Evolutionary conservation across 1,139 yeast genomes (phyloP).

Genomic region (Diutina siamensis): DNA sequence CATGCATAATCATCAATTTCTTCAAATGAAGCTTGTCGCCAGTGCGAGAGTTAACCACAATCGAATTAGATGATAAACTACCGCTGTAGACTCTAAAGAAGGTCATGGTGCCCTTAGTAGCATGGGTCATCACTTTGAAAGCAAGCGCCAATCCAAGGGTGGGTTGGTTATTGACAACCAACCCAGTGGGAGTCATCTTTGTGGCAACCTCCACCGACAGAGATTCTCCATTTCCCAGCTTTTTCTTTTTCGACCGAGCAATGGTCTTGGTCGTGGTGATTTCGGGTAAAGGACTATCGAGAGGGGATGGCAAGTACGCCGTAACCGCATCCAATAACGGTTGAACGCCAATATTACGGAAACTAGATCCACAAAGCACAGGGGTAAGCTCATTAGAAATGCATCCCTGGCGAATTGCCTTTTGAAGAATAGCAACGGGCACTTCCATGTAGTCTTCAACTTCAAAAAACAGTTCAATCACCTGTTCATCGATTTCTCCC

Average conservation of each 20-base stretch:
- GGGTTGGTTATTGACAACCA: slow-evolving; percentile 42
- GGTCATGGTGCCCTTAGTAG: slow-evolving; percentile 72
- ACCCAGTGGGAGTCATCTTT: slow-evolving; percentile 32
- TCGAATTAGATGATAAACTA: slow-evolving; percentile 45
- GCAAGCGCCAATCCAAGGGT: slow-evolving; percentile 72
- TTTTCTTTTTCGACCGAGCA: slow-evolving; percentile 9
- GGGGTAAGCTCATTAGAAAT: slow-evolving; percentile 53
- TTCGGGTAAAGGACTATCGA: slow-evolving; percentile 50
- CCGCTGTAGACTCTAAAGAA: slow-evolving; percentile 88
- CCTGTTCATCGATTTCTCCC: slow-evolving; percentile 67
- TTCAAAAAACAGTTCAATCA: slow-evolving; percentile 69
- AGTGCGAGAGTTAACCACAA: slow-evolving; percentile 56
- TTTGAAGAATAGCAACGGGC: slow-evolving; percentile 36
- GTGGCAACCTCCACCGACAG: slow-evolving; percentile 19
- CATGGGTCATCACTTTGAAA: slow-evolving; percentile 82
- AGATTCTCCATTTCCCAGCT: slow-evolving; percentile 8
- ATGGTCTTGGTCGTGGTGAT: slow-evolving; percentile 19
- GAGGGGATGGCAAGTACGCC: slow-evolving; percentile 73
- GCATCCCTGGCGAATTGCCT: slow-evolving; percentile 56
- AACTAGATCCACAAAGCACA: slow-evolving; percentile 86
- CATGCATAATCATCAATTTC: slow-evolving; percentile 75
- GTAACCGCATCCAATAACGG: slow-evolving; percentile 80
- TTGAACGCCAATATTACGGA: slow-evolving; percentile 87
- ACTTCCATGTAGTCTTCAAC: slow-evolving; percentile 57
- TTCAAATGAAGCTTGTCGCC: slow-evolving; percentile 58